These are phyloP conservation scores for Penicillium atrosanguineum DNA, from an alignment of 495 filamentous ascomycete genomes.

Conservation along the genomic window DNA sequence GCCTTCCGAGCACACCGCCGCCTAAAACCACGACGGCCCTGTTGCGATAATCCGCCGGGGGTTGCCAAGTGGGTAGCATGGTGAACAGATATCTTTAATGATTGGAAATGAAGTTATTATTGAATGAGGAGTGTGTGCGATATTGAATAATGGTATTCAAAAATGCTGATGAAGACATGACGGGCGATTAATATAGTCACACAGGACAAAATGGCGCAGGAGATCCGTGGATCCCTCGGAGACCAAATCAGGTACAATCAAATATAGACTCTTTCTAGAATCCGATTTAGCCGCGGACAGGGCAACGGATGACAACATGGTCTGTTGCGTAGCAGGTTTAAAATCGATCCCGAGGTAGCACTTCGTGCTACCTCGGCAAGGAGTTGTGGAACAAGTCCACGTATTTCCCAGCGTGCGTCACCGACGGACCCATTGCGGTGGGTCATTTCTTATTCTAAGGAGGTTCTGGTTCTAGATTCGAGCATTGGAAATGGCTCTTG, in stretches of 20 bases:
- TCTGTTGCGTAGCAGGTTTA: background rate
- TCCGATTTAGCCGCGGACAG: background rate
- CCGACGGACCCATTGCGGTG: background rate
- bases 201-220: background rate
- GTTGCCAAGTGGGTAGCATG: constrained; percentile 23
- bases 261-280: background rate
- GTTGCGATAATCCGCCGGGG: constrained; percentile 31
- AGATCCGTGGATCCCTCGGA: background rate
- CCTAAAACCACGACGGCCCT: constrained; percentile 45
- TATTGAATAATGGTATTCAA: background rate
- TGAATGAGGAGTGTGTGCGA: background rate
- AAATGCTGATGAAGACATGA: background rate
- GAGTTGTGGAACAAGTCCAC: background rate
- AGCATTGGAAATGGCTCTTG: background rate
- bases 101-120: background rate
- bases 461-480: background rate
- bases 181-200: background rate
- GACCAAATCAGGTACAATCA: background rate
- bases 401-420: background rate
- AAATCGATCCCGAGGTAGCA: background rate
- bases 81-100: background rate
- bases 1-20: constrained; percentile 46
- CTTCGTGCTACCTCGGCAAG: background rate
- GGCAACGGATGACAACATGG: background rate
- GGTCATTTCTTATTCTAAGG: background rate